Conservation (phyloP, 305 asterid species). For the Solanum hybrid region DNA sequence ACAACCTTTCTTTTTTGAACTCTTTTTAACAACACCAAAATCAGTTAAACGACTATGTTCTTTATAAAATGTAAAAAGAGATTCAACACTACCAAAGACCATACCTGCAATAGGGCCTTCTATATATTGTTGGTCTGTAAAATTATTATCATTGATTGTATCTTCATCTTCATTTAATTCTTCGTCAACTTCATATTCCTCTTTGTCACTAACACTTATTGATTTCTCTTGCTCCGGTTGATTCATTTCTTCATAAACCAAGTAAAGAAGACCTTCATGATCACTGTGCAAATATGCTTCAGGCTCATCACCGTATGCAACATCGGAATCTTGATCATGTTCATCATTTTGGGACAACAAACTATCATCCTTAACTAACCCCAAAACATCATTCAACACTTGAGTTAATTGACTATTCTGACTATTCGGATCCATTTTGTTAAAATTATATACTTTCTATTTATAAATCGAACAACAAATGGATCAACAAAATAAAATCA, state of each 20-base stretch:
- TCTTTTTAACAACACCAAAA: not conserved
- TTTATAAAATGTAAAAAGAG: not conserved
- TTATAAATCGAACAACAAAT: not conserved
- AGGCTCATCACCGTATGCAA: no score
- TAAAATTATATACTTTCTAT: not conserved
- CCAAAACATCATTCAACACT: no score
- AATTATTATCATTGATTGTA: no score
- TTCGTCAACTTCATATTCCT: not conserved
- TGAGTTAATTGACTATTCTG: no score
- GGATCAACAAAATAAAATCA: not conserved
- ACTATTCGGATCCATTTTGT: not conserved
- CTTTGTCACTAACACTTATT: not conserved
- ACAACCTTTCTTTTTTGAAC: not conserved
- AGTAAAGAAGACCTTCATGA: not conserved
- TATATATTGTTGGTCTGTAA: not conserved
- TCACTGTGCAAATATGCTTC: no score
- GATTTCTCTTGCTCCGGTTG: not conserved
- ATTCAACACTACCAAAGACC: not conserved
- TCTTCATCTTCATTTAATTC: not conserved
- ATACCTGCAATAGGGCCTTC: not conserved
- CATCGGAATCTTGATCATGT: no score
- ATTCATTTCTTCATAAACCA: not conserved
- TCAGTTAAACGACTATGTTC: not conserved
- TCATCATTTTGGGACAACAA: no score
- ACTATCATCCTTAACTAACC: no score